Evolutionary conservation across 75 land plant genomes (phyloP), one percentile per base, ranked within the genome.

Genomic region (Adiantum capillusveneris): DNA sequence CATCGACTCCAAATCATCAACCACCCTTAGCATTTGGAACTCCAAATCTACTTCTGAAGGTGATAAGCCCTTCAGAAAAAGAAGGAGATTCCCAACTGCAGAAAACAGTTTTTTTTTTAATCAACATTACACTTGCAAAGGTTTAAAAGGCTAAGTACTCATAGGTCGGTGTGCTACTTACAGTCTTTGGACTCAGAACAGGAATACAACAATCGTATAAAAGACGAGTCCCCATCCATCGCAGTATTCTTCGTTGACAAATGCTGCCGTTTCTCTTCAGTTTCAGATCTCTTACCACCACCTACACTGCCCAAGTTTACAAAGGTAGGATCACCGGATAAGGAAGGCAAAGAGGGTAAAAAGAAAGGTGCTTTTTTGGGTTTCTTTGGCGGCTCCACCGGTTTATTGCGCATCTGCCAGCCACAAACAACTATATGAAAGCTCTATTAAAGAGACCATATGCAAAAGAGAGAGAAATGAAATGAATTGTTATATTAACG

Each of bases 301-400:
- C 58, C 44, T 46, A 2, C 18, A 59, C 34, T 68, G 14, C 22
- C 41, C 6, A 57, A 44, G 42, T 73, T 67, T 2, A 79, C 52
- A 62, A 95, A 95, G 21, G 58, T 11, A 31, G 82, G 77, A 13
- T 83, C 84, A 31, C 88, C 97, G 14, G 88, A 79, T 7, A 86
- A 77, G 39, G 91, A 71, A 26, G 96, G 84, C 53, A 81, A 58
- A 7, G 97, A 79, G 21, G 96, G 91, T 76, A 95, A 70, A 64
- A 90, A 95, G 62, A 95, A 95, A 28, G 96, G 99, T 34, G 86
- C 92, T 75, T 80, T 84, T 65, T 95, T 88, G 26, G 92, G 97
- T 59, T 86, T 90, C 60, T 95, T 95, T 16, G 99, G 99, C 26
- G 96, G 84, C 27, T 84, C 92, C 56, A 80, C 75, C 27, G 99